Evolutionary conservation across 768 basidiomycete genomes (phyloP).

Genomic region (Vararia minispora): DNA sequence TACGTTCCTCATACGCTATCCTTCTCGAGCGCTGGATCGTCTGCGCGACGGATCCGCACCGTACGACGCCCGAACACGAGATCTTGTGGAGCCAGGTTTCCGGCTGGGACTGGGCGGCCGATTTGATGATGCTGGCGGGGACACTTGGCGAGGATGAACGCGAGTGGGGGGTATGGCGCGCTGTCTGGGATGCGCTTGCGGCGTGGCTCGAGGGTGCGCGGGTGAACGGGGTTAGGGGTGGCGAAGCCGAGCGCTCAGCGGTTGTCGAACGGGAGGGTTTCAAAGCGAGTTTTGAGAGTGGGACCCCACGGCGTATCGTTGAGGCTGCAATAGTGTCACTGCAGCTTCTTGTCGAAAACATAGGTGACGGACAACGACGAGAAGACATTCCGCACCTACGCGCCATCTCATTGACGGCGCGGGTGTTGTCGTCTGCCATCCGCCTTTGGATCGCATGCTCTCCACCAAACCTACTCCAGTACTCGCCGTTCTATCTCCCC

Average conservation of each 20-base stretch:
- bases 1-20: constrained; percentile 41
- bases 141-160: constrained; percentile 22
- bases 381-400: constrained; percentile 13
- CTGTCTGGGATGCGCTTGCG: constrained; percentile 40
- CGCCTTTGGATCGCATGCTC: constrained; percentile 58
- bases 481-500: constrained; percentile 54
- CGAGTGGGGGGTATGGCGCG: constrained; percentile 20
- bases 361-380: constrained; percentile 4
- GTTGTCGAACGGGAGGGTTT: constrained; percentile 26
- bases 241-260: constrained; percentile 46
- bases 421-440: constrained; percentile 34
- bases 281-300: constrained; percentile 29
- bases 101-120: constrained; percentile 67
- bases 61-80: constrained; percentile 76
- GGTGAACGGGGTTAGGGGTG: constrained; percentile 59
- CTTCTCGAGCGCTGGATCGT: constrained; percentile 64
- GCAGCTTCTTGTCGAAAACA: constrained; percentile 9
- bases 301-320: constrained; percentile 18
- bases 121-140: constrained; percentile 31
- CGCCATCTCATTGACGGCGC: constrained; percentile 25
- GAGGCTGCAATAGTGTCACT: constrained; percentile 14
- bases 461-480: constrained; percentile 29
- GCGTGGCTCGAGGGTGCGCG: constrained; percentile 72
- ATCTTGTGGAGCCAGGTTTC: constrained; percentile 81
- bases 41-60: constrained; percentile 86